These are phyloP conservation scores for Calvatia gigantea DNA, from an alignment of 768 basidiomycete species.

Conservation along the genomic window DNA sequence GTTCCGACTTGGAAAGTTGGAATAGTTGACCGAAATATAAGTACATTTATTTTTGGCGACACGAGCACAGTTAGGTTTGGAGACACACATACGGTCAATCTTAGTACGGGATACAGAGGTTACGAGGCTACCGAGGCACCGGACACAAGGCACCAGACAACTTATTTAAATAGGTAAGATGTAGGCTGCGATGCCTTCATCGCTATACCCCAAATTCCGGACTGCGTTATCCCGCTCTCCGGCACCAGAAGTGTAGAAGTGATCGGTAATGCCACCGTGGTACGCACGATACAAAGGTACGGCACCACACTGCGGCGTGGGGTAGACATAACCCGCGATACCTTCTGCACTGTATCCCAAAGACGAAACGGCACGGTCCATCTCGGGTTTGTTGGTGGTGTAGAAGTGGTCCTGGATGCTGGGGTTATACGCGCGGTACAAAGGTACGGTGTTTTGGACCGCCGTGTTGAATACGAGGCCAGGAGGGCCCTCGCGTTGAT, in stretches of 20 bases:
- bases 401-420: conserved; percentile 11
- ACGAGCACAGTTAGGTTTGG: no score
- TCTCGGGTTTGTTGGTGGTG: conserved; percentile 10
- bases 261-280: not conserved
- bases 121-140: no score
- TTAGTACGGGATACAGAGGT: no score
- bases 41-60: no score
- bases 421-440: conserved; percentile 8
- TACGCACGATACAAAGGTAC: conserved; percentile 12
- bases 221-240: conserved; percentile 3
- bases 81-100: no score
- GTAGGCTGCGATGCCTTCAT: conserved; percentile 11
- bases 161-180: not conserved
- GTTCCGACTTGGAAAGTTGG: no score
- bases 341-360: conserved; percentile 6
- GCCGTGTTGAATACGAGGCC: conserved; percentile 8
- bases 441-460: conserved; percentile 5
- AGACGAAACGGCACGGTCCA: not conserved
- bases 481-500: not conserved
- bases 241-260: conserved; percentile 13
- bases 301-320: conserved; percentile 8
- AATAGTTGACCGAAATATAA: no score
- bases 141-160: not conserved
- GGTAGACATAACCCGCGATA: conserved; percentile 11
- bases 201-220: conserved; percentile 2